Percentiles rank a stretch among this genome's conserved stretches.
Evolutionary conservation across 805 yeast genomes (phyloP).

Genomic region (Wickerhamiella azyma): DNA sequence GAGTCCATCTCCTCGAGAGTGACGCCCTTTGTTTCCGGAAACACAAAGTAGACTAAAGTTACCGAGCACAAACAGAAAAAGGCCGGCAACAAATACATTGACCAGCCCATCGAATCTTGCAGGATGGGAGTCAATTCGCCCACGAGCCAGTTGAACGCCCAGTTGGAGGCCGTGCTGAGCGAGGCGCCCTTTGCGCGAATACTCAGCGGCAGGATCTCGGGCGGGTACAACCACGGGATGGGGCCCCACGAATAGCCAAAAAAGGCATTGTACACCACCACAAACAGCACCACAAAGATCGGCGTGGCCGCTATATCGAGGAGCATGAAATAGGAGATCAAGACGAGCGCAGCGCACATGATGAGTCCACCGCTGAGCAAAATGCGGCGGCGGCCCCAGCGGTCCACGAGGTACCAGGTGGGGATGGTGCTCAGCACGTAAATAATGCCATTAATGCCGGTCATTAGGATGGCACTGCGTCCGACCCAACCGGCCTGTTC

Average conservation of each 20-base stretch:
- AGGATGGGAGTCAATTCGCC: slow-evolving; percentile 85
- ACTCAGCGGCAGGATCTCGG: slow-evolving; percentile 71
- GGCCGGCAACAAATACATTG: slow-evolving; percentile 71
- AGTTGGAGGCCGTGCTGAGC: slow-evolving; percentile 78
- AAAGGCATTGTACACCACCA: slow-evolving; percentile 60
- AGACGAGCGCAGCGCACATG: slow-evolving; percentile 59
- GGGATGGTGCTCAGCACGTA: slow-evolving; percentile 60
- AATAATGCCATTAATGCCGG: slow-evolving; percentile 60
- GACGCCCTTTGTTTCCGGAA: slow-evolving; percentile 87
- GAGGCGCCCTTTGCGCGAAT: slow-evolving; percentile 87
- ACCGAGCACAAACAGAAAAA: slow-evolving; percentile 61
- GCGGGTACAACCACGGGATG: slow-evolving; percentile 78
- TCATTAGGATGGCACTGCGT: slow-evolving; percentile 75
- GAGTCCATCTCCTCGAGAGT: slow-evolving; percentile 85
- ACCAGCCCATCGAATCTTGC: slow-evolving; percentile 64
- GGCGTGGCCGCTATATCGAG: slow-evolving; percentile 45
- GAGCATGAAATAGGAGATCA: slow-evolving; percentile 50
- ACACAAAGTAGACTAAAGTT: slow-evolving; percentile 52
- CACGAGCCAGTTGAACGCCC: slow-evolving; percentile 85
- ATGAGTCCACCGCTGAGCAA: slow-evolving; percentile 62
- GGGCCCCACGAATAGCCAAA: slow-evolving; percentile 94
- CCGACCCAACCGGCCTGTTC: slow-evolving; percentile 95
- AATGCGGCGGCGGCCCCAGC: slow-evolving; percentile 86
- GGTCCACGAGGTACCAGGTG: slow-evolving; percentile 82
- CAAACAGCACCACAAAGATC: slow-evolving; percentile 56